These are phyloP conservation scores for Medicago truncatula DNA, from an alignment of 306 rosid genomes.

Conservation along the genomic window DNA sequence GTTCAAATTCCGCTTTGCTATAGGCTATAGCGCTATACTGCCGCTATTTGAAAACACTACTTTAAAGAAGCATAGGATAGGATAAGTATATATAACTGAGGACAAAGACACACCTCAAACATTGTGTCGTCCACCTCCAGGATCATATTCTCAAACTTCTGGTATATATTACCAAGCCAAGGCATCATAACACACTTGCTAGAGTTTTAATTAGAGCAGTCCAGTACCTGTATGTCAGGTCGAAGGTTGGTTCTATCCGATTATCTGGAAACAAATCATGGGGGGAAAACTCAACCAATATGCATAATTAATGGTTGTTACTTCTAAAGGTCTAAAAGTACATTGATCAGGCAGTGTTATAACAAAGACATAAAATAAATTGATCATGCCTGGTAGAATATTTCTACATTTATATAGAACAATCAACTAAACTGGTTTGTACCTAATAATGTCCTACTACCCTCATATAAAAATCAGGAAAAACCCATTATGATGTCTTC, in stretches of 20 bases:
- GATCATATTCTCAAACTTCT: slow-evolving; percentile 81
- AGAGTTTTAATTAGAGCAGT: slow-evolving; percentile 26
- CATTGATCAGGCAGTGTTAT: slow-evolving; percentile 23
- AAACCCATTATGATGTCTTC: no score
- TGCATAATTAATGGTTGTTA: slow-evolving; percentile 10
- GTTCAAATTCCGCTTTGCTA: not conserved
- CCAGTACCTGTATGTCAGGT: slow-evolving; percentile 34
- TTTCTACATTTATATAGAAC: slow-evolving; percentile 3
- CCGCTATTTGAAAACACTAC: not conserved
- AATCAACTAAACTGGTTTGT: slow-evolving; percentile 9
- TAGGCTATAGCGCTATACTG: not conserved
- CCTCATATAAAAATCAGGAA: slow-evolving; percentile 31
- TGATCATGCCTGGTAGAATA: slow-evolving; percentile 20
- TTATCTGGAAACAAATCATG: slow-evolving; percentile 47
- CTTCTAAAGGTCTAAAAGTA: slow-evolving; percentile 10
- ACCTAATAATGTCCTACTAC: slow-evolving; percentile 7
- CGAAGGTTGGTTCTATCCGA: slow-evolving; percentile 38
- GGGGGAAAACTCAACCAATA: not conserved
- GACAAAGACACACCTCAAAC: slow-evolving; percentile 63
- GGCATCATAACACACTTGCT: slow-evolving; percentile 43
- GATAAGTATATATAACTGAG: slow-evolving; percentile 30
- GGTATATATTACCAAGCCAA: slow-evolving; percentile 75
- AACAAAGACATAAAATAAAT: slow-evolving; percentile 8
- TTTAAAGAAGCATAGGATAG: not conserved
- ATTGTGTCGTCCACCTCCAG: slow-evolving; percentile 78